Evolutionary conservation across 2,329 filamentous ascomycete genomes (phyloP).

Genomic region (Pseudogymnoascus sp.): DNA sequence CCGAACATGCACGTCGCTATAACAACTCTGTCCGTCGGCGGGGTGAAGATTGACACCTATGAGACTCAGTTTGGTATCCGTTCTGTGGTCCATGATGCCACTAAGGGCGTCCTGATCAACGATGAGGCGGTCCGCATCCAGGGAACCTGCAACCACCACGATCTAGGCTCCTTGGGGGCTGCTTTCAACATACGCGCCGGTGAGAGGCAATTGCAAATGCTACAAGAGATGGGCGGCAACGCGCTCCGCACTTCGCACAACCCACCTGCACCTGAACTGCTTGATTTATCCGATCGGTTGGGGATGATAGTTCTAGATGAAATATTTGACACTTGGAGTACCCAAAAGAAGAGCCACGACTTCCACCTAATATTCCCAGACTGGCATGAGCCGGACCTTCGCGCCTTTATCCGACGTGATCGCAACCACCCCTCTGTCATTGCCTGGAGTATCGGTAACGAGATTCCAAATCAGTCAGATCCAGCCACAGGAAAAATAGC

Average conservation of each 20-base stretch:
- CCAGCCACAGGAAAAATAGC: conserved; percentile 27
- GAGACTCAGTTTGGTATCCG: conserved; percentile 44
- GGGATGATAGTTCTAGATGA: conserved; percentile 45
- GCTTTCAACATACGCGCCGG: conserved; percentile 42
- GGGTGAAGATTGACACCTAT: conserved; percentile 34
- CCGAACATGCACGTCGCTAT: conserved; percentile 41
- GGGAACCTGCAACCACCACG: conserved; percentile 43
- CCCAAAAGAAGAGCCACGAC: conserved; percentile 38
- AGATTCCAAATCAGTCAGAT: conserved; percentile 40
- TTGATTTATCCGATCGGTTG: conserved; percentile 40
- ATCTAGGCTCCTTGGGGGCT: conserved; percentile 40
- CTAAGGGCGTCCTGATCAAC: conserved; percentile 39
- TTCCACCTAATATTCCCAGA: conserved; percentile 43
- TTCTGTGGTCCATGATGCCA: conserved; percentile 30
- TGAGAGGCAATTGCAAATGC: conserved; percentile 39
- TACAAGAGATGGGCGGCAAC: conserved; percentile 42
- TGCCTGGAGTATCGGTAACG: conserved; percentile 46
- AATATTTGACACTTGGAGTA: conserved; percentile 44
- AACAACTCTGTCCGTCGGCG: conserved; percentile 29
- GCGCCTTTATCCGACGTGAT: conserved; percentile 43
- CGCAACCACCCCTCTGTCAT: conserved; percentile 46
- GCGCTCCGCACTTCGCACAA: conserved; percentile 45
- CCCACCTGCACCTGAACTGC: conserved; percentile 41
- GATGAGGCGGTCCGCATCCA: conserved; percentile 35
- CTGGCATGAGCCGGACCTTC: conserved; percentile 45